These are phyloP conservation scores for Amanita subjunquillea DNA, from an alignment of 768 basidiomycete species.

Conservation along the genomic window DNA sequence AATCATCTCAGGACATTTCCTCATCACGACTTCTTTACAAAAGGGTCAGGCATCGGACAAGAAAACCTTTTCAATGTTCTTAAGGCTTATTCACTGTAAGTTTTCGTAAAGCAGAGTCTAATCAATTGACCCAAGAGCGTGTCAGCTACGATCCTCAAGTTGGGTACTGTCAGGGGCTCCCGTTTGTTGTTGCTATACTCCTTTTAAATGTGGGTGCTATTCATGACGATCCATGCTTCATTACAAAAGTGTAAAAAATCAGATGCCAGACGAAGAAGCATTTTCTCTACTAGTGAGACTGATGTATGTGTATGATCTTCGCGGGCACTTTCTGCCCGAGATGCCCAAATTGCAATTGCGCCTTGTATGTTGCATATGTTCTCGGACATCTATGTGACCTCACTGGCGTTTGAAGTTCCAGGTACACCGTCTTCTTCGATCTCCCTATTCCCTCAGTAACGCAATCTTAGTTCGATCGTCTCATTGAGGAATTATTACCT, in stretches of 20 bases:
- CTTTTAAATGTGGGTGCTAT: constrained; percentile 66
- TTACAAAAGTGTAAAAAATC: not conserved
- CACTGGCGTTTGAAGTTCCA: constrained; percentile 35
- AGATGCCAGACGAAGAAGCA: constrained; percentile 99
- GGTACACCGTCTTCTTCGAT: constrained; percentile 24
- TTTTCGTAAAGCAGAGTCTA: constrained; percentile 4
- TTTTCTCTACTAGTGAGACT: constrained; percentile 91
- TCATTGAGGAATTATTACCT: constrained; percentile 87
- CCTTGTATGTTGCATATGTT: constrained; percentile 40
- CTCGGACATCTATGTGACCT: not conserved
- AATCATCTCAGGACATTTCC: constrained; percentile 71
- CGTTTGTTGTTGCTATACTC: constrained; percentile 91
- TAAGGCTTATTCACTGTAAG: constrained; percentile 92
- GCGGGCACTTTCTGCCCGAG: constrained; percentile 96
- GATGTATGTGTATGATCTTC: constrained; percentile 94
- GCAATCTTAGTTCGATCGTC: constrained; percentile 69
- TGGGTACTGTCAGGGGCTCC: constrained; percentile 95
- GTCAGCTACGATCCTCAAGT: constrained; percentile 81
- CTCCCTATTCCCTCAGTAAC: not conserved
- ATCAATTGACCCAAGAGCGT: constrained; percentile 1
- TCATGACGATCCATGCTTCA: not conserved
- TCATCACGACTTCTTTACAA: constrained; percentile 91
- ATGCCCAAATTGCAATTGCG: constrained; percentile 97
- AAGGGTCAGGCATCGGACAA: constrained; percentile 91
- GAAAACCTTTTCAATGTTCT: constrained; percentile 97